A percentile compares a stretch with the other conserved stretches of the same genome.
These are phyloP conservation scores for Nakazawaea wyomingensis DNA, from an alignment of 805 yeast genomes.

Conservation along the genomic window DNA sequence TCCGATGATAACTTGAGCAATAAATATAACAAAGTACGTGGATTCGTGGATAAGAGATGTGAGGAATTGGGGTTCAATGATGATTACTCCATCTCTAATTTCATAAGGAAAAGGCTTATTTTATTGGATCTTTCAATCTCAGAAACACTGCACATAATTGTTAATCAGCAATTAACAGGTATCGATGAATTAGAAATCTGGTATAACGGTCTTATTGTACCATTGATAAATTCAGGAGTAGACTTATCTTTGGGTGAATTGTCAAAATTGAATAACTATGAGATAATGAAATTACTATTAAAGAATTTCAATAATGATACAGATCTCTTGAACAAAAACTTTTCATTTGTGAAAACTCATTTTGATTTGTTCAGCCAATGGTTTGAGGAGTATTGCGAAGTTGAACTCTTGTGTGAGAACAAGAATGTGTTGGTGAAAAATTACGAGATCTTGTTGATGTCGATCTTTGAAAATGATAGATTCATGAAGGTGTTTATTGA, in stretches of 20 bases:
- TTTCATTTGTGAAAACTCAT: background rate
- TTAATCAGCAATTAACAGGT: background rate
- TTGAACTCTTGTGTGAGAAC: background rate
- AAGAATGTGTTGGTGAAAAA: background rate
- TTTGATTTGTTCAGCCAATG: slow-evolving; percentile 7
- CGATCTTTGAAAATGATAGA: slow-evolving; percentile 8
- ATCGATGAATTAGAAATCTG: background rate
- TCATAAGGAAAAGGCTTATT: background rate
- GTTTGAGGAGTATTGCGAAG: slow-evolving; percentile 5
- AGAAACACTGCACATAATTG: background rate
- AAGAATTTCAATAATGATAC: background rate
- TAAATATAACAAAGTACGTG: background rate
- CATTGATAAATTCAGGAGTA: slow-evolving; percentile 3
- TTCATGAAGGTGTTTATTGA: background rate
- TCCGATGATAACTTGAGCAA: too few species aligned
- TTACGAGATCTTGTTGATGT: slow-evolving; percentile 2
- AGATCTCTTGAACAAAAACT: background rate
- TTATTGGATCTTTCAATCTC: background rate
- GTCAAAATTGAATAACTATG: background rate
- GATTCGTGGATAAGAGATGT: slow-evolving; percentile 3
- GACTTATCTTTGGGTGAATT: background rate
- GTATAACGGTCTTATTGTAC: background rate
- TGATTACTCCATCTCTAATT: background rate
- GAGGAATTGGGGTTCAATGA: background rate
- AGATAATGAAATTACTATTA: background rate